These are phyloP conservation scores for Fusarium napiforme DNA, from an alignment of 2,329 filamentous ascomycete species.

Conservation along the genomic window DNA sequence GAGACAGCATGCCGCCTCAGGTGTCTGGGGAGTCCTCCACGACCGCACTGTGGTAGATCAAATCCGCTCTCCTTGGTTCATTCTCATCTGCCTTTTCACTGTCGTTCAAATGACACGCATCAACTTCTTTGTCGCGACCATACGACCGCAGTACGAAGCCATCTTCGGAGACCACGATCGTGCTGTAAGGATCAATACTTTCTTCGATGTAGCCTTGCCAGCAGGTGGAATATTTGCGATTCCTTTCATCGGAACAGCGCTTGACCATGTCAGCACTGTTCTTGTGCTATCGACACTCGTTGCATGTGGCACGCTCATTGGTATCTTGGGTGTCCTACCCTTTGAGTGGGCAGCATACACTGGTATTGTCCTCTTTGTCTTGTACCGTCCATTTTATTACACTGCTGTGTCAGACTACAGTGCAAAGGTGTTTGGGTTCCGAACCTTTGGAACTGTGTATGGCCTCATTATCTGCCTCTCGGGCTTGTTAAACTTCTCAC, in stretches of 20 bases:
- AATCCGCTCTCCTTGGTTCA: constrained; percentile 83
- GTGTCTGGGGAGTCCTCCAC: constrained; percentile 90
- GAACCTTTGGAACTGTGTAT: constrained; percentile 94
- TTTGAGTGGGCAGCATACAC: constrained; percentile 76
- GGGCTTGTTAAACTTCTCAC: constrained; percentile 84
- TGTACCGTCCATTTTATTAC: constrained; percentile 91
- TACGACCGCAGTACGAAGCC: constrained; percentile 82
- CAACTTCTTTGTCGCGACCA: constrained; percentile 93
- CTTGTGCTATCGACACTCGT: constrained; percentile 79
- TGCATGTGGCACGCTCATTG: constrained; percentile 76
- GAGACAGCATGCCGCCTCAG: constrained; percentile 74
- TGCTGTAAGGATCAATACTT: constrained; percentile 78
- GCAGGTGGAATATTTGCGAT: constrained; percentile 86
- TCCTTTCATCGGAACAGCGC: constrained; percentile 83
- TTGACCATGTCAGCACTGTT: constrained; percentile 80
- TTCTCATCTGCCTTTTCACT: constrained; percentile 85
- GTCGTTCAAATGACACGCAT: constrained; percentile 81
- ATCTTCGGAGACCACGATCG: constrained; percentile 71
- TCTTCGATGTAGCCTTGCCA: constrained; percentile 84
- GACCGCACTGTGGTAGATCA: constrained; percentile 76
- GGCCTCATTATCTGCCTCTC: constrained; percentile 88
- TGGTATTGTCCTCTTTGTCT: constrained; percentile 81
- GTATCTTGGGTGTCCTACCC: constrained; percentile 79
- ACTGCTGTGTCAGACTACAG: constrained; percentile 89
- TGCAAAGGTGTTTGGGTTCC: constrained; percentile 92